Base-by-base conservation (phyloP, 2,329 filamentous ascomycete species). In the Pestalotiopsis sp. region DNA sequence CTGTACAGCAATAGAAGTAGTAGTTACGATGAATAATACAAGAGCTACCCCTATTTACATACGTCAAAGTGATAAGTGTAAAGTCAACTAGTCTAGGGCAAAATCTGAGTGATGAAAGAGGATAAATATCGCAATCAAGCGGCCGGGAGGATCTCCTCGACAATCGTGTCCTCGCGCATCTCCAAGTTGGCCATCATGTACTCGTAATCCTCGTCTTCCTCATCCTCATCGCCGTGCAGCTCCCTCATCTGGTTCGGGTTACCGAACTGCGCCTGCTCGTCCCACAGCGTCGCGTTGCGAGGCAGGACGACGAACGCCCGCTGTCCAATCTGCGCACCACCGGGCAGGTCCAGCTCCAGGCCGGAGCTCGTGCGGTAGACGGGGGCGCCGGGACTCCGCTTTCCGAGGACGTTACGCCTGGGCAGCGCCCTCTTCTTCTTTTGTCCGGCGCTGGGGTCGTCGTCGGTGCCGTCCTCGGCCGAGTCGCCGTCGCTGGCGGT, bases 101-200 rank as follows among this genome's bases (percentile, higher is more conserved):
- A 31, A 31, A 1, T 5, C 1, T 31, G 27, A 7, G 27, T 31
- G 5, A 31, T 31, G 17, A 7, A 52, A 4, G 20, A 52, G 14
- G 1, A 3, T 11, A 4, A 9, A 17, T 52, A 6, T 20, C n/a
- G 17, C 4, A 6, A 1, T n/a, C n/a, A 20, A n/a, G 45, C 45
- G 6, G 45, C 45, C 5, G 45, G 45, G 6, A 52, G 45, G 13
- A 66, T 66, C n/a, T 58, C 56, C 25, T 66, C 65, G 45, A 66
- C 65, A 66, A 66, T 66, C 9, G 65, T 66, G 65, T 66, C 65
- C 49, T 66, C 65, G 23, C 65, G 27, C 20, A 66, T 25, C 13
- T 66, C 65, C 65, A 66, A 66, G 49, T 66, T 66, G 23, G 52
- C 49, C 65, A 66, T 2, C 65, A 66, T 66, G 27, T 66, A 66